A percentile compares a stretch with the other conserved stretches of the same genome.
Evolutionary conservation across 1,284 basidiomycete species (phyloP).

Genomic region (Schizopora paradoxa): DNA sequence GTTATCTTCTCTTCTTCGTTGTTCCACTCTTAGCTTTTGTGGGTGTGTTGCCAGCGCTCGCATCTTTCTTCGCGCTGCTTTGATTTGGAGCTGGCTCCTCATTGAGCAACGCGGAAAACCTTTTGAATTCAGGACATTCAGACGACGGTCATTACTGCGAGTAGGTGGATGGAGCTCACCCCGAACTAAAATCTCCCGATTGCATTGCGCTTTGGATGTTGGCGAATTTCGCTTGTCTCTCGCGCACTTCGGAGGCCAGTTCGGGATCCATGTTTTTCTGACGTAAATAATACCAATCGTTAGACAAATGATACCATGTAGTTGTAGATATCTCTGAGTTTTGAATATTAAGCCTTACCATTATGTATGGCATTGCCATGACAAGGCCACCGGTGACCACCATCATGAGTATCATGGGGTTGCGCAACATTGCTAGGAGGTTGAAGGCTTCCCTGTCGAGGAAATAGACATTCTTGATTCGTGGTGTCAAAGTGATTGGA

Average conservation of each 20-base stretch:
- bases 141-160: too few relatives aligned
- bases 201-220: slow-evolving; percentile 54
- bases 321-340: slow-evolving; percentile 8
- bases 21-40: too few relatives aligned
- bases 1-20: too few relatives aligned
- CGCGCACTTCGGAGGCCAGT: slow-evolving; percentile 63
- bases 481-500: slow-evolving; percentile 54
- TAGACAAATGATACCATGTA: slow-evolving; percentile 10
- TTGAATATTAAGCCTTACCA: slow-evolving; percentile 42
- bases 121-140: too few relatives aligned
- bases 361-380: slow-evolving; percentile 75
- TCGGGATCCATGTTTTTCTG: slow-evolving; percentile 81
- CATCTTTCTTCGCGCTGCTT: too few relatives aligned
- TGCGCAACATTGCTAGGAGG: slow-evolving; percentile 73
- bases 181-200: slow-evolving; percentile 52
- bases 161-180: too few relatives aligned
- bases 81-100: too few relatives aligned
- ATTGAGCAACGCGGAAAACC: too few relatives aligned
- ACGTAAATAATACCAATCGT: background rate
- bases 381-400: slow-evolving; percentile 64
- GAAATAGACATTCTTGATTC: slow-evolving; percentile 59
- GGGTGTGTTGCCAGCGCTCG: too few relatives aligned
- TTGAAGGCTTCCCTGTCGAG: slow-evolving; percentile 69
- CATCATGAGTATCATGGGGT: slow-evolving; percentile 87
- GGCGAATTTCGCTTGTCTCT: slow-evolving; percentile 58